Conservation (phyloP, 345 rosid genomes). For the Bruguiera sexangula region DNA sequence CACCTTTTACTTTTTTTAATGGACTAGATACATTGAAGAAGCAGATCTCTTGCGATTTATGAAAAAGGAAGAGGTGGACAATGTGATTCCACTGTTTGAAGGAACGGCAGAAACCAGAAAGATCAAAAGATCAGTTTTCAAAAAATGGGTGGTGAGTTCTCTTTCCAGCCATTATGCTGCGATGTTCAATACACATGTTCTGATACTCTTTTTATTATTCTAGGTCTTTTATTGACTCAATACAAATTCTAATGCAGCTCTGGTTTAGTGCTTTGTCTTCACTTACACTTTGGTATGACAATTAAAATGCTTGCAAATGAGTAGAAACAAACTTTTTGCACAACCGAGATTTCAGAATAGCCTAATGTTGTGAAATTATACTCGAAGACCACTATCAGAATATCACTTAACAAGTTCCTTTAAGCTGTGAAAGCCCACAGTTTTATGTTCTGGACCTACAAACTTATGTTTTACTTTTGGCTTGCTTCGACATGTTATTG, state of each 20-base stretch:
- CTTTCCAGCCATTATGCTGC: too few relatives aligned
- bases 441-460: too few relatives aligned
- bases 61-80: constrained; percentile 53
- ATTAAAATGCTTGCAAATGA: not conserved
- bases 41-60: constrained; percentile 63
- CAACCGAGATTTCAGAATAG: not conserved
- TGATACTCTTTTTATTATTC: too few relatives aligned
- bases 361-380: not conserved
- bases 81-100: constrained; percentile 47
- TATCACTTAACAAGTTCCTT: not conserved
- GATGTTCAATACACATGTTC: too few relatives aligned
- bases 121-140: constrained; percentile 56
- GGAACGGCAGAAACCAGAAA: constrained; percentile 52
- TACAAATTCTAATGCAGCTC: not conserved
- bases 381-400: not conserved
- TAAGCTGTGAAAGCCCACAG: too few relatives aligned
- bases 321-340: not conserved
- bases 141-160: constrained; percentile 60
- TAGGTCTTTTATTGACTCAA: too few relatives aligned
- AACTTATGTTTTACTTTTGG: too few relatives aligned
- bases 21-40: constrained; percentile 55
- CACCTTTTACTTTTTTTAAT: constrained; percentile 7
- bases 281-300: not conserved
- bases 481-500: too few relatives aligned
- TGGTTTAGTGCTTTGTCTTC: not conserved